These are phyloP conservation scores for Spinellus fusiger DNA, from an alignment of 192 early-diverging fungal genomes.

Conservation along the genomic window DNA sequence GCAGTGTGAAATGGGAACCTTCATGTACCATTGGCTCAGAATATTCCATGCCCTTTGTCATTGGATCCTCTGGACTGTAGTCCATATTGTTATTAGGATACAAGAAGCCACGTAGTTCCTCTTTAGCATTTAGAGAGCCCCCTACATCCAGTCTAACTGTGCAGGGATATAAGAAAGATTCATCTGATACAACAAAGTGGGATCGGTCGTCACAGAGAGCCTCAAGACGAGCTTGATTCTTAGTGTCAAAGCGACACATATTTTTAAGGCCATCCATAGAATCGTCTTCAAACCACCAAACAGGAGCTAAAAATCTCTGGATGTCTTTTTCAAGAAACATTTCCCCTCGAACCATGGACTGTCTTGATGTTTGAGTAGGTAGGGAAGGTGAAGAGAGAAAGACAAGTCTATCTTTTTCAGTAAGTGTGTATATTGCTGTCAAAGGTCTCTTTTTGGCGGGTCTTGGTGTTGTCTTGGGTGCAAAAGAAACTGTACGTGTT, in stretches of 20 bases:
- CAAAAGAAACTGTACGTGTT: constrained; percentile 9
- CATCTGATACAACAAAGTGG: constrained; percentile 9
- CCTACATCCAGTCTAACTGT: constrained; percentile 6
- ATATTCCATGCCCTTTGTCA: too few relatives aligned
- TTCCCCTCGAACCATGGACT: not conserved
- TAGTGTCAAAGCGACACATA: constrained; percentile 23
- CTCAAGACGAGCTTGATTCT: constrained; percentile 28
- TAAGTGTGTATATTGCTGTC: not conserved
- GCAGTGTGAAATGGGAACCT: too few relatives aligned
- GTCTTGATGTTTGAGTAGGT: not conserved
- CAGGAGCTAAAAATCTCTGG: constrained; percentile 15
- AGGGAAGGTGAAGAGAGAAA: constrained; percentile 1
- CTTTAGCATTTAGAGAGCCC: not conserved
- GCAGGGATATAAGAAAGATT: constrained; percentile 6
- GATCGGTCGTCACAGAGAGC: constrained; percentile 18
- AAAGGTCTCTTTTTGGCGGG: constrained; percentile 2
- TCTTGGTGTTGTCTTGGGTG: not conserved
- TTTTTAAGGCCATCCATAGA: constrained; percentile 18
- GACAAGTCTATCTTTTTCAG: not conserved
- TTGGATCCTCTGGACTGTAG: too few relatives aligned
- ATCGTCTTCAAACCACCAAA: constrained; percentile 27
- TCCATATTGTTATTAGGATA: too few relatives aligned
- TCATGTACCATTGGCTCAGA: too few relatives aligned
- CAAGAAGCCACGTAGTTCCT: constrained; percentile 15
- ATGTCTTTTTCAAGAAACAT: constrained; percentile 13